Evolutionary conservation across 441 rosid species (phyloP).

Genomic region (Macaranga tanarius): DNA sequence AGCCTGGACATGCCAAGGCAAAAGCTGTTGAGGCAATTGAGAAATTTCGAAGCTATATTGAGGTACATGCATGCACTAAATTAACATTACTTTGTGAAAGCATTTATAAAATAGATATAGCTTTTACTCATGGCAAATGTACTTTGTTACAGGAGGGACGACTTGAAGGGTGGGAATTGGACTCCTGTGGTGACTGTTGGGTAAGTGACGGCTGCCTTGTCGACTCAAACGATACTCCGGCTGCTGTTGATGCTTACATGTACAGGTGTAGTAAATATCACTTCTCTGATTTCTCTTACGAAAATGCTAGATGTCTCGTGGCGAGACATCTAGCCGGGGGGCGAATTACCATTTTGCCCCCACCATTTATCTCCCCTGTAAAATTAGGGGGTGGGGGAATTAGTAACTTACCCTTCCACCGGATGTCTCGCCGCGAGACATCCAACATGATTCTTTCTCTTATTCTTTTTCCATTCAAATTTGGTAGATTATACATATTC

Average conservation of each 20-base stretch:
- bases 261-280: conserved; percentile 48
- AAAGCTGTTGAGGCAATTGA: conserved; percentile 67
- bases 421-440: too few species aligned
- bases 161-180: conserved; percentile 82
- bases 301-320: too few species aligned
- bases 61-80: conserved; percentile 38
- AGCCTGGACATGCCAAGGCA: conserved; percentile 67
- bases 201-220: conserved; percentile 91
- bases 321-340: too few species aligned
- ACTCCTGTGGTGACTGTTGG: conserved; percentile 89
- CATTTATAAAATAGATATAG: not conserved
- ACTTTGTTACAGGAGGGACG: conserved; percentile 50
- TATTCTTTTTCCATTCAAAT: not conserved
- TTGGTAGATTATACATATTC: too few species aligned
- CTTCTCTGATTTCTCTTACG: too few species aligned
- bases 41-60: conserved; percentile 56
- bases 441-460: too few species aligned
- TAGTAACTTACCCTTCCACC: too few species aligned
- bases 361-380: too few species aligned
- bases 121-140: not conserved
- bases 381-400: too few species aligned
- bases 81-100: too few species aligned
- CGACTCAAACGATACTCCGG: conserved; percentile 66
- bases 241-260: conserved; percentile 85
- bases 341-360: too few species aligned